Conservation (phyloP, 2,329 filamentous ascomycete species). For the Neocatenulostroma microsporum region DNA sequence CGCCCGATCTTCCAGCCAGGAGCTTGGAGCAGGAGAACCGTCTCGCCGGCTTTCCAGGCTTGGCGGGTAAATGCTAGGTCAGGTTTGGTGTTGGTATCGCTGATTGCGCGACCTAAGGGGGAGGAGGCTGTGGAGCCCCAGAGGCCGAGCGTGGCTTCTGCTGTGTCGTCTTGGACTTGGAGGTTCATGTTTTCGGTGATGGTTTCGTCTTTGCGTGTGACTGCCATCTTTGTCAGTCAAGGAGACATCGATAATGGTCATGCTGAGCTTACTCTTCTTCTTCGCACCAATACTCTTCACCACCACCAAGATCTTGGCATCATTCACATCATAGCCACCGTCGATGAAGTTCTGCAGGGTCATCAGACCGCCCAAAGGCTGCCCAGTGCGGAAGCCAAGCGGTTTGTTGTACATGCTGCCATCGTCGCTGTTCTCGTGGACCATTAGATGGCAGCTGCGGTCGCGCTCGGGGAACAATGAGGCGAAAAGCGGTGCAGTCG, state of each 20-base stretch:
- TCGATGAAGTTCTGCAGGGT: slow-evolving; percentile 49
- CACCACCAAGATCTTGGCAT: slow-evolving; percentile 49
- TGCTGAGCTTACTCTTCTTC: slow-evolving; percentile 36
- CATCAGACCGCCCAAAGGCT: slow-evolving; percentile 44
- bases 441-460: slow-evolving; percentile 46
- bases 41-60: slow-evolving; percentile 25
- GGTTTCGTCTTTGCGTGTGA: slow-evolving; percentile 42
- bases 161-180: slow-evolving; percentile 52
- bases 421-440: slow-evolving; percentile 44
- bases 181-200: slow-evolving; percentile 44
- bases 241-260: neutral
- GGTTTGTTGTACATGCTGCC: slow-evolving; percentile 40
- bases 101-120: slow-evolving; percentile 10
- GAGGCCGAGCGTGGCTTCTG: slow-evolving; percentile 45
- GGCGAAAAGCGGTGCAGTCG: slow-evolving; percentile 43
- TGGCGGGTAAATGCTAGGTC: slow-evolving; percentile 9
- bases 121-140: slow-evolving; percentile 44
- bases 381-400: slow-evolving; percentile 34
- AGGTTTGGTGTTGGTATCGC: slow-evolving; percentile 5
- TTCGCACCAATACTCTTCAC: slow-evolving; percentile 50
- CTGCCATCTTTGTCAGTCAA: slow-evolving; percentile 16
- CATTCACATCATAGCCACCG: slow-evolving; percentile 47
- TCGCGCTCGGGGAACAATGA: slow-evolving; percentile 54
- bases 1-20: slow-evolving; percentile 26
- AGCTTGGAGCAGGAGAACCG: slow-evolving; percentile 24